Conservation (phyloP, 768 basidiomycete species). For the Pisolithus microcarpus region DNA sequence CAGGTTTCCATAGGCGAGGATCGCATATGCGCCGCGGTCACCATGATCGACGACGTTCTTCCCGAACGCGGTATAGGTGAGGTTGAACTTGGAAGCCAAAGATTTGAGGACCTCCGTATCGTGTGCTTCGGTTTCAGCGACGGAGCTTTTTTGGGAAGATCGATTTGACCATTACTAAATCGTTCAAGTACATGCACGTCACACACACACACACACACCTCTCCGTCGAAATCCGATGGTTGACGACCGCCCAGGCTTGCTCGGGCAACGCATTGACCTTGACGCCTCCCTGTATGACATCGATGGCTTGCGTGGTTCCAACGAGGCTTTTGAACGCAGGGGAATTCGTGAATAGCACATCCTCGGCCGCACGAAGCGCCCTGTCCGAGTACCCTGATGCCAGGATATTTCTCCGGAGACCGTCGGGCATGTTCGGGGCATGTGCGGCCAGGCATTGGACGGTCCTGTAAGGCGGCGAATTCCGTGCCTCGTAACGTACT, state of each 20-base stretch:
- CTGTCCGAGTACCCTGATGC: slow-evolving; percentile 15
- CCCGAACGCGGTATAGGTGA: slow-evolving; percentile 57
- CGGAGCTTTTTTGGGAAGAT: slow-evolving; percentile 22
- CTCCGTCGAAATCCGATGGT: slow-evolving; percentile 61
- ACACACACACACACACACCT: slow-evolving; percentile 38
- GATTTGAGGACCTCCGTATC: slow-evolving; percentile 37
- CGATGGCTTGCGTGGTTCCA: slow-evolving; percentile 73
- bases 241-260: slow-evolving; percentile 57
- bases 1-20: slow-evolving; percentile 37
- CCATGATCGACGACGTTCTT: slow-evolving; percentile 30
- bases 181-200: no score
- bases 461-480: slow-evolving; percentile 50
- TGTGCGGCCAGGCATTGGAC: slow-evolving; percentile 64
- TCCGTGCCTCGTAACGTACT: slow-evolving; percentile 35
- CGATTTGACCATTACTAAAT: not conserved
- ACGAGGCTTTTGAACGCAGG: slow-evolving; percentile 35
- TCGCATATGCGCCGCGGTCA: not conserved
- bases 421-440: slow-evolving; percentile 44
- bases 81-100: slow-evolving; percentile 47
- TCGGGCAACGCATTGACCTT: slow-evolving; percentile 81
- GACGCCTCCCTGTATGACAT: slow-evolving; percentile 57
- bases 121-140: slow-evolving; percentile 38
- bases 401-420: slow-evolving; percentile 46
- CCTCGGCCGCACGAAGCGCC: slow-evolving; percentile 5
- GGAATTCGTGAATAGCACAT: slow-evolving; percentile 1